These are phyloP conservation scores for Fusarium anthophilum DNA, from an alignment of 2,329 filamentous ascomycete species.

Conservation along the genomic window DNA sequence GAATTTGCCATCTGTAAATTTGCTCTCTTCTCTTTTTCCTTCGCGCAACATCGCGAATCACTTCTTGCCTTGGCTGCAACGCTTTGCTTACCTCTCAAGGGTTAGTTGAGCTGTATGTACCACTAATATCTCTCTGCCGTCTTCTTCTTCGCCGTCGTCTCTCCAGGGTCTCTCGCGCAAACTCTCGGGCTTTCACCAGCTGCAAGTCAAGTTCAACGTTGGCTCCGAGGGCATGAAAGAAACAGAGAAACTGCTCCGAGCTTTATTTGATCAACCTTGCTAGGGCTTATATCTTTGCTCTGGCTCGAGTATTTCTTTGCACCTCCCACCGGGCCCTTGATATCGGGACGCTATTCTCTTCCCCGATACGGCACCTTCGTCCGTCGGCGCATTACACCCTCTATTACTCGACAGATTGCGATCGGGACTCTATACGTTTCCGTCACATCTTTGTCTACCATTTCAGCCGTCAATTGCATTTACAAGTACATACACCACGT, in stretches of 20 bases:
- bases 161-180: constrained; percentile 6
- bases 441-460: constrained; percentile 10
- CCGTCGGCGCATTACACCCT: constrained; percentile 37
- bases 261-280: constrained; percentile 1
- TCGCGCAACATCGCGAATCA: constrained; percentile 12
- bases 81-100: constrained; percentile 14
- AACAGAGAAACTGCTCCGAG: constrained; percentile 1
- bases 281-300: constrained; percentile 10
- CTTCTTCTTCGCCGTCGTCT: neutral
- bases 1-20: constrained; percentile 37
- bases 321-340: constrained; percentile 11
- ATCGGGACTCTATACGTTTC: constrained; percentile 27
- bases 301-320: constrained; percentile 5
- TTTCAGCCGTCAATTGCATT: constrained; percentile 9
- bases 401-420: constrained; percentile 6
- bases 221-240: neutral
- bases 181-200: neutral
- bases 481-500: neutral
- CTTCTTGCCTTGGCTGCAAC: neutral
- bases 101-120: constrained; percentile 13
- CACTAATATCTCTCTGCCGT: constrained; percentile 7
- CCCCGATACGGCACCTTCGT: constrained; percentile 34
- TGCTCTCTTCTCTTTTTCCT: constrained; percentile 11
- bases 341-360: constrained; percentile 20
- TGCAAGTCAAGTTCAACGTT: neutral